A percentile compares a stretch with the other conserved stretches of the same genome.
phyloP scores from a whole-genome alignment of 176 grass and related monocot genomes.

The Triticum monococcum region DNA sequence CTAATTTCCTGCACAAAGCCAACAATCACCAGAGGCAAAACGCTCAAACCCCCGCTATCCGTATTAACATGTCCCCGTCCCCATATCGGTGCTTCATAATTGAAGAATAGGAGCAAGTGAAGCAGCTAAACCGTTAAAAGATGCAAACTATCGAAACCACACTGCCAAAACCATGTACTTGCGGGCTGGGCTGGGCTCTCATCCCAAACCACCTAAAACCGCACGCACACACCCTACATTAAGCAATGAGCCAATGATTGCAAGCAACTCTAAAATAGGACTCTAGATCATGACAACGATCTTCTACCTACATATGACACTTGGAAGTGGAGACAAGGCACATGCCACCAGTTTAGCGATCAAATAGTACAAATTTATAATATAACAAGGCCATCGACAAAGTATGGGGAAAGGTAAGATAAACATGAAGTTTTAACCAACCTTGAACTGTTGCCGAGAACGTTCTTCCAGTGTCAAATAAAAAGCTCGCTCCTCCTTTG shows the following conservation, averaged over 20 bases:
- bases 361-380: slow-evolving; percentile 3
- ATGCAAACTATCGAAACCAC: background rate
- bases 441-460: slow-evolving; percentile 96
- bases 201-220: background rate
- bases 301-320: background rate
- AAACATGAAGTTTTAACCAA: slow-evolving; percentile 28
- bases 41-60: too few species aligned
- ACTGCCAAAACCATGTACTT: background rate
- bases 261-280: slow-evolving; percentile 12
- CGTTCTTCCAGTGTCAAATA: slow-evolving; percentile 90
- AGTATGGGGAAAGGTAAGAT: slow-evolving; percentile 23
- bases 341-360: background rate
- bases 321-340: background rate
- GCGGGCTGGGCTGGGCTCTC: background rate
- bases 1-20: too few species aligned
- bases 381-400: background rate
- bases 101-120: background rate
- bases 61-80: too few species aligned
- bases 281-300: background rate
- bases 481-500: slow-evolving; percentile 80
- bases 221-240: background rate
- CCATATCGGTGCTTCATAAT: too few species aligned
- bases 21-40: too few species aligned
- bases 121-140: background rate
- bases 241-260: background rate